Conservation (phyloP, 75 land plant genomes). For the Cupressus sempervirens region DNA sequence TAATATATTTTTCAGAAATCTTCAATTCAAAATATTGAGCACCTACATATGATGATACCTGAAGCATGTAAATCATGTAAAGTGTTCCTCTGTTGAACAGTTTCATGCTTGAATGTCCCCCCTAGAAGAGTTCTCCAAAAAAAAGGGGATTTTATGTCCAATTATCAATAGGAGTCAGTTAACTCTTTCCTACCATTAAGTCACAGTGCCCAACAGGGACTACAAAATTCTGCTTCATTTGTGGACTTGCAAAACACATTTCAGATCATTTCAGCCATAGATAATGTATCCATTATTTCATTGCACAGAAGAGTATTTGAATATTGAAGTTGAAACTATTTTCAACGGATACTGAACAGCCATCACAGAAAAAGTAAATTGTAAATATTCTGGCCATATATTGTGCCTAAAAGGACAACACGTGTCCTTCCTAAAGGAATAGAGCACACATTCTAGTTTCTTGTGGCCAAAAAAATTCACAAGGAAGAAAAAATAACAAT, state of each 20-base stretch:
- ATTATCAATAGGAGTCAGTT: background rate
- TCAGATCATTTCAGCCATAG: background rate
- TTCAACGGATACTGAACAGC: background rate
- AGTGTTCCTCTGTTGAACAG: too few species aligned
- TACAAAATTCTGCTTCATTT: background rate
- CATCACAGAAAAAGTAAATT: background rate
- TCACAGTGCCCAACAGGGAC: background rate
- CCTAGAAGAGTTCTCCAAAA: background rate
- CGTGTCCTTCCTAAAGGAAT: background rate
- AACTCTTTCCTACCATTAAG: background rate
- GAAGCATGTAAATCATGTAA: too few species aligned
- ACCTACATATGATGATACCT: too few species aligned
- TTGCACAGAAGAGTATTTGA: background rate
- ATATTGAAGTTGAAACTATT: background rate
- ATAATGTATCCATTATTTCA: background rate
- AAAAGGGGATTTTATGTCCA: background rate
- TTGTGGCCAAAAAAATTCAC: background rate
- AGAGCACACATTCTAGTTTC: background rate
- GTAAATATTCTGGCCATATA: background rate
- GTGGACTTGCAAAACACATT: background rate
- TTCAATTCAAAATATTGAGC: too few species aligned
- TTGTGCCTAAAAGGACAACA: background rate
- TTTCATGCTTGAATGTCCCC: background rate
- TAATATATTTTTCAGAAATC: too few species aligned
- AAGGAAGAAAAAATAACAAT: background rate